phyloP scores from a whole-genome alignment of 257 asterid genomes.

The Solanum virginianum region DNA sequence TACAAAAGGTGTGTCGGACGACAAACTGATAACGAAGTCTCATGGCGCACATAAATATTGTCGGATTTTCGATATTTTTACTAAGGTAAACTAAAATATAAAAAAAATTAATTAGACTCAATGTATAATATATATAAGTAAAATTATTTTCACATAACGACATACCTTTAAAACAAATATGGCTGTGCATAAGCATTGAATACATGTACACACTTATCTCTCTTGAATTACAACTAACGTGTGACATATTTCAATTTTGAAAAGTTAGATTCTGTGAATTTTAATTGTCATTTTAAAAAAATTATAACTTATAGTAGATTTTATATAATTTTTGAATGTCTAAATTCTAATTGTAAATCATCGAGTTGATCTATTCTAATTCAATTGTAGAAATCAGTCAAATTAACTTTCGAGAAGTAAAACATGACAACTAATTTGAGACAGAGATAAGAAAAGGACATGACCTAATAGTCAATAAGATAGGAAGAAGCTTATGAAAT shows the following conservation, averaged over 20 bases:
- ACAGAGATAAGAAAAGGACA: not conserved
- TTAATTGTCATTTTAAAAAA: not conserved
- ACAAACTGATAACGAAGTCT: not conserved
- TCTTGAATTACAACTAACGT: not conserved
- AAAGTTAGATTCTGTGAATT: not conserved
- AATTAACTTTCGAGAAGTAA: fast-evolving
- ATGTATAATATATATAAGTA: not conserved
- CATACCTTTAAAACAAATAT: not conserved
- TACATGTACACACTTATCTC: not conserved
- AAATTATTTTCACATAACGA: not conserved
- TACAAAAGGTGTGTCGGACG: not conserved
- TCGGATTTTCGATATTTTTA: not conserved
- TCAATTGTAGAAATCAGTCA: not conserved
- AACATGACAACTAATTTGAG: not conserved
- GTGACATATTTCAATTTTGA: not conserved
- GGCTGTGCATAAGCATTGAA: not conserved
- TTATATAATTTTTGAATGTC: fast-evolving
- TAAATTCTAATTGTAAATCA: not conserved
- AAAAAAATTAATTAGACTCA: not conserved
- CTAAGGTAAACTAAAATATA: not conserved
- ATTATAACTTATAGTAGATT: no score
- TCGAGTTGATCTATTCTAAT: not conserved
- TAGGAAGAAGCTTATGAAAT: not conserved
- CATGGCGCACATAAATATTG: not conserved
- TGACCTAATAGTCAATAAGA: not conserved